phyloP scores from a whole-genome alignment of 1,284 basidiomycete species.

The Malassezia furfur region DNA sequence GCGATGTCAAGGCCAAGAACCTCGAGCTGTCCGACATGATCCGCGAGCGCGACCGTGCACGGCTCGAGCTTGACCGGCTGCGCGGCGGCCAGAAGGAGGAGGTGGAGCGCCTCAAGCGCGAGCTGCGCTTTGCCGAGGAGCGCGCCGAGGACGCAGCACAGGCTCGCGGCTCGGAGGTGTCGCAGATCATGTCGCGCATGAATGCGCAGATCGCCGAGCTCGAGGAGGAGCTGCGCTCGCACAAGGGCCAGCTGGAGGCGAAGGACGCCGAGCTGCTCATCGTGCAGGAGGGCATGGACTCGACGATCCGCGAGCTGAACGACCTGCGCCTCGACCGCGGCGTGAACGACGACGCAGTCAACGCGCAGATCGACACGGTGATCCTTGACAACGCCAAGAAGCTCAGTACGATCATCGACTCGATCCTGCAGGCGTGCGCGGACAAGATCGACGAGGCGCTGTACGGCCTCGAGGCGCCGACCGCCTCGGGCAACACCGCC shows the following conservation, averaged over 20 bases:
- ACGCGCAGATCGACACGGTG: slow-evolving; percentile 90
- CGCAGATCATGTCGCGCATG: slow-evolving; percentile 77
- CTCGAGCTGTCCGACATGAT: slow-evolving; percentile 98
- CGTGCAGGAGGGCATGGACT: slow-evolving; percentile 91
- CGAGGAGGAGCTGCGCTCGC: slow-evolving; percentile 79
- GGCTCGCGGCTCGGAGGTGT: slow-evolving; percentile 86
- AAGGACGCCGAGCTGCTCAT: slow-evolving; percentile 95
- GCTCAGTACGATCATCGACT: slow-evolving; percentile 96
- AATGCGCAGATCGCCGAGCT: slow-evolving; percentile 91
- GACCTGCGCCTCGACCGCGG: slow-evolving; percentile 80
- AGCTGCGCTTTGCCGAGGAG: slow-evolving; percentile 94
- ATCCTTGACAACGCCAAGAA: slow-evolving; percentile 97
- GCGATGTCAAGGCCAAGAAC: slow-evolving; percentile 96
- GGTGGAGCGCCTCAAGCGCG: slow-evolving; percentile 79
- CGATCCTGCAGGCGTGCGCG: slow-evolving; percentile 86
- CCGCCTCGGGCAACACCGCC: slow-evolving; percentile 82
- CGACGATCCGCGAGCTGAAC: slow-evolving; percentile 76
- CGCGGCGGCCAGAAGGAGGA: slow-evolving; percentile 90
- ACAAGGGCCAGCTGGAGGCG: slow-evolving; percentile 76
- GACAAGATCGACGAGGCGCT: slow-evolving; percentile 94
- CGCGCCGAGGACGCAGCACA: slow-evolving; percentile 86
- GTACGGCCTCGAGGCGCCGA: slow-evolving; percentile 92
- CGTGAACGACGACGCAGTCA: slow-evolving; percentile 74
- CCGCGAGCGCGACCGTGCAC: slow-evolving; percentile 85
- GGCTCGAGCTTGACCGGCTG: slow-evolving; percentile 91